Percentiles rank a stretch among this genome's conserved stretches.
phyloP scores from a whole-genome alignment of 2,329 filamentous ascomycete genomes.

The Penicillium capsulatum region DNA sequence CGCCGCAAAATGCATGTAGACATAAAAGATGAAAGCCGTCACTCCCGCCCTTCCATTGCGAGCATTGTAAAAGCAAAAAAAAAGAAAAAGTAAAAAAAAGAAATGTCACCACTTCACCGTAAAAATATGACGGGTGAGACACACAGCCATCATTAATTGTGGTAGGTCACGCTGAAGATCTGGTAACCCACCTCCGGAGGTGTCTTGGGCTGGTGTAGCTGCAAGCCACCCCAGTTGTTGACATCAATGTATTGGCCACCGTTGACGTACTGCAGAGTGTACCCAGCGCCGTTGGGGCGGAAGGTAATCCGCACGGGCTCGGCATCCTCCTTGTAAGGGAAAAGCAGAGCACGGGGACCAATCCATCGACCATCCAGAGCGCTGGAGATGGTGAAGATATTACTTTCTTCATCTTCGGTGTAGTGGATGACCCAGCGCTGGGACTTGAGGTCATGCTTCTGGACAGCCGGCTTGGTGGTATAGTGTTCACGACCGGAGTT shows the following conservation, averaged over 20 bases:
- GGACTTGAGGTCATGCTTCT: conserved; percentile 37
- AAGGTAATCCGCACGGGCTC: conserved; percentile 32
- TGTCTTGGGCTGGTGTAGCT: neutral
- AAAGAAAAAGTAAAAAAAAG: too few relatives aligned
- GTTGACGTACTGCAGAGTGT: conserved; percentile 29
- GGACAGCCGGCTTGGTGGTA: conserved; percentile 25
- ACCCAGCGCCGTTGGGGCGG: conserved; percentile 34
- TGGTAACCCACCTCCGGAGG: conserved; percentile 19
- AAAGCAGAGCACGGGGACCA: conserved; percentile 21
- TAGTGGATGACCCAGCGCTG: conserved; percentile 53
- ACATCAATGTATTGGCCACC: conserved; percentile 21
- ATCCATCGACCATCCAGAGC: conserved; percentile 42
- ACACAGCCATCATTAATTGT: conserved; percentile 13
- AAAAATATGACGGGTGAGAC: too few relatives aligned
- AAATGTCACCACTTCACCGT: too few relatives aligned
- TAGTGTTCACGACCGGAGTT: conserved; percentile 19
- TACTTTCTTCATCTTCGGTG: conserved; percentile 28
- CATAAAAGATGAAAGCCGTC: too few relatives aligned
- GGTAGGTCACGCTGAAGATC: conserved; percentile 35
- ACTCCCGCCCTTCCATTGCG: too few relatives aligned
- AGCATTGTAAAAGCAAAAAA: too few relatives aligned
- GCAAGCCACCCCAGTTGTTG: conserved; percentile 9
- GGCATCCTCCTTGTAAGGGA: conserved; percentile 20
- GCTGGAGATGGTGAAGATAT: conserved; percentile 41
- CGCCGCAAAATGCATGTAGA: too few relatives aligned